Percentiles rank a stretch among this genome's conserved stretches.
These are phyloP conservation scores for Diaporthe aspalathi DNA, from an alignment of 2,329 filamentous ascomycete genomes.

Conservation along the genomic window DNA sequence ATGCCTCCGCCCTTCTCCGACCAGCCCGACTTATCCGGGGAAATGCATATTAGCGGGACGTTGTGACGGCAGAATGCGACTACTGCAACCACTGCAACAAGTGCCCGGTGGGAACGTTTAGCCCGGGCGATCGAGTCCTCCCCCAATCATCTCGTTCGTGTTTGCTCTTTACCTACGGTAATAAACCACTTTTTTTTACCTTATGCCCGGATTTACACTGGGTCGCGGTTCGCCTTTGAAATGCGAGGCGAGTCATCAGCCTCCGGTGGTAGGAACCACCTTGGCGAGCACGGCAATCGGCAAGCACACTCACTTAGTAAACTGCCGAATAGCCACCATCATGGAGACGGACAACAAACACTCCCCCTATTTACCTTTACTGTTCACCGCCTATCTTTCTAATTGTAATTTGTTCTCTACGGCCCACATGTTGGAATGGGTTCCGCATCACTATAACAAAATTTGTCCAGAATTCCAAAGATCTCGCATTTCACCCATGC, in stretches of 20 bases:
- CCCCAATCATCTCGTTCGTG: conserved; percentile 32
- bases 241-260: conserved; percentile 17
- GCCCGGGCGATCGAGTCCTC: conserved; percentile 15
- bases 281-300: conserved; percentile 10
- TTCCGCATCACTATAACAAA: not conserved
- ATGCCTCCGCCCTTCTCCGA: not conserved
- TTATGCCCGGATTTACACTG: conserved; percentile 30
- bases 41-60: conserved; percentile 22
- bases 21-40: not conserved
- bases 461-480: not conserved
- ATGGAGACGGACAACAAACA: not conserved
- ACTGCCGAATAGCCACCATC: conserved; percentile 7
- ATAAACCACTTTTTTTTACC: conserved; percentile 19
- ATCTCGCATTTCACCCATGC: not conserved
- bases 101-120: conserved; percentile 9
- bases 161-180: conserved; percentile 25
- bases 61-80: conserved; percentile 15
- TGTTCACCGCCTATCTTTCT: not conserved
- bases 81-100: conserved; percentile 21
- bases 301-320: conserved; percentile 16
- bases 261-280: conserved; percentile 18
- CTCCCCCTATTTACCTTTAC: not conserved
- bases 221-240: conserved; percentile 10
- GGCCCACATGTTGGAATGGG: conserved; percentile 6
- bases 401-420: not conserved